These are phyloP conservation scores for Tricholoma sp. DNA, from an alignment of 768 basidiomycete species.

Conservation along the genomic window DNA sequence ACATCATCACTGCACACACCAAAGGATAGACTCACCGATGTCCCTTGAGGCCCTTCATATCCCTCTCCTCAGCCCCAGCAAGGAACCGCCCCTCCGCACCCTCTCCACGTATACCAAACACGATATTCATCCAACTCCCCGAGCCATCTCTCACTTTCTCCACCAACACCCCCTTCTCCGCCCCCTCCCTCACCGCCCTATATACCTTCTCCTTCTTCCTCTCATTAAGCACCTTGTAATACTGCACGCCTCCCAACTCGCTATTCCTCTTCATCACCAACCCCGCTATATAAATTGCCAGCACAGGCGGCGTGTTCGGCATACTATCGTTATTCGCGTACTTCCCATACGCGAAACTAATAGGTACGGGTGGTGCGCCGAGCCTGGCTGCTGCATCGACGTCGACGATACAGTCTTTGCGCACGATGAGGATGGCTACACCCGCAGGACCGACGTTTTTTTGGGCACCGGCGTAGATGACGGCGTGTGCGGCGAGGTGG, in stretches of 20 bases:
- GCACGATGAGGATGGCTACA: slow-evolving; percentile 87
- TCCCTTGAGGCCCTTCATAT: slow-evolving; percentile 86
- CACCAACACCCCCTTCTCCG: slow-evolving; percentile 62
- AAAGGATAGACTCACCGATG: slow-evolving; percentile 60
- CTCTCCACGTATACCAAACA: slow-evolving; percentile 76
- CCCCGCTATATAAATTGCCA: slow-evolving; percentile 86
- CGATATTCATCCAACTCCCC: slow-evolving; percentile 95
- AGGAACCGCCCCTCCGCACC: slow-evolving; percentile 71
- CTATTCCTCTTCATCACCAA: slow-evolving; percentile 74
- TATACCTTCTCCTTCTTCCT: slow-evolving; percentile 80
- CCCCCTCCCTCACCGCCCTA: slow-evolving; percentile 61
- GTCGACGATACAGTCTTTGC: slow-evolving; percentile 91
- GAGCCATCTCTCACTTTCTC: slow-evolving; percentile 69
- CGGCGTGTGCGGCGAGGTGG: slow-evolving; percentile 79
- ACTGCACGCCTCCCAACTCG: slow-evolving; percentile 57
- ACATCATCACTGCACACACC: neutral
- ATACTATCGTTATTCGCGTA: slow-evolving; percentile 71
- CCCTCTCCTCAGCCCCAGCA: slow-evolving; percentile 68
- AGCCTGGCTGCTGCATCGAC: slow-evolving; percentile 72
- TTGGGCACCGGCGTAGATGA: slow-evolving; percentile 96
- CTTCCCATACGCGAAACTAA: slow-evolving; percentile 78
- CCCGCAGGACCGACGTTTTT: slow-evolving; percentile 98
- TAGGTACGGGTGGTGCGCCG: slow-evolving; percentile 71
- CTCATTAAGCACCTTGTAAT: slow-evolving; percentile 61
- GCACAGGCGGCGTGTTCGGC: slow-evolving; percentile 91